phyloP scores from a whole-genome alignment of 2,329 filamentous ascomycete genomes.

The Fusarium newnesense region DNA sequence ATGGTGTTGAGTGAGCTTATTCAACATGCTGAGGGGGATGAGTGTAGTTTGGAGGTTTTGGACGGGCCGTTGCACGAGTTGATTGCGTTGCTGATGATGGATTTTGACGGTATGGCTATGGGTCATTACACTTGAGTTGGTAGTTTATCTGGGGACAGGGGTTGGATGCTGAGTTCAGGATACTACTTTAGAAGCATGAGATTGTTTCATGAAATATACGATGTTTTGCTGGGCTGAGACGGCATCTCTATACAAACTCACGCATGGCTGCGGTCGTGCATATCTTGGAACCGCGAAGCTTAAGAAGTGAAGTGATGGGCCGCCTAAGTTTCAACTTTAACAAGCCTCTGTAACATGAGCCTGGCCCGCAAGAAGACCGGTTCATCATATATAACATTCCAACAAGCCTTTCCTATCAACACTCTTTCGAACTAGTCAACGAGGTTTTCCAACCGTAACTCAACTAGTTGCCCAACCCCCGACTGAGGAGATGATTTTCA shows the following conservation, averaged over 20 bases:
- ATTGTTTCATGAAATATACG: neutral
- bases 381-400: neutral
- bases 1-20: neutral
- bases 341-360: neutral
- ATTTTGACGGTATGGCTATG: neutral
- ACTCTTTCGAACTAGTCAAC: neutral
- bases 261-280: too few relatives aligned
- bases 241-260: too few relatives aligned
- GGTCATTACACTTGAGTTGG: neutral
- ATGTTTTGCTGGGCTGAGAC: neutral
- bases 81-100: neutral
- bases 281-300: neutral
- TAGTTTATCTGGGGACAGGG: neutral
- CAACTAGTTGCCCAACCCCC: too few relatives aligned
- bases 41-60: neutral
- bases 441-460: too few relatives aligned
- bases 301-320: neutral
- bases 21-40: neutral
- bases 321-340: neutral
- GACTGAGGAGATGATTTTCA: too few relatives aligned
- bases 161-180: neutral
- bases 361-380: neutral
- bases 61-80: neutral
- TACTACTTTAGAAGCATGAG: too few relatives aligned
- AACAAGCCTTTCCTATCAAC: neutral